These are phyloP conservation scores for Hypoxylon lienhwacheense DNA, from an alignment of 495 filamentous ascomycete species.

Conservation along the genomic window DNA sequence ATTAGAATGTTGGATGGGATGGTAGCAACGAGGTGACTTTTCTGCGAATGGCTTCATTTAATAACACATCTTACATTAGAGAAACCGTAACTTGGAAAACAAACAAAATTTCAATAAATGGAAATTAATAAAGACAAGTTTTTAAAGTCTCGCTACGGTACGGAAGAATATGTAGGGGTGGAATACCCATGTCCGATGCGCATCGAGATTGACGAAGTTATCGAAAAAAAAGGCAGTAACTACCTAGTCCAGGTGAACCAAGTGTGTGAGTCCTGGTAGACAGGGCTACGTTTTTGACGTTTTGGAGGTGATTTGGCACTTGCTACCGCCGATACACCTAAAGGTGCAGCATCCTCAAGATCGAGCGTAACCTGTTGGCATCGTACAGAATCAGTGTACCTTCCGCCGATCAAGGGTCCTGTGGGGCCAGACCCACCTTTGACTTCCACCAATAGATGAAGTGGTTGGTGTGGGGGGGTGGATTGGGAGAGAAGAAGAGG, in stretches of 20 bases:
- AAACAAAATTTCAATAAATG: not conserved
- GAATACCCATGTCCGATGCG: not conserved
- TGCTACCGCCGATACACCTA: constrained; percentile 1
- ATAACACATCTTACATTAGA: no score
- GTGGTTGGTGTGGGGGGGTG: no score
- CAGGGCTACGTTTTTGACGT: not conserved
- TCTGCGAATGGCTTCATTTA: constrained; percentile 4
- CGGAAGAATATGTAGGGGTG: not conserved
- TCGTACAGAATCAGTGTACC: constrained; percentile 4
- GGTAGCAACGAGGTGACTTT: no score
- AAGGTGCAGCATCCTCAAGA: constrained; percentile 2
- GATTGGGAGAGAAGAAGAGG: no score
- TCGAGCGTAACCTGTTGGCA: constrained; percentile 8
- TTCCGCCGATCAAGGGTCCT: constrained; percentile 7
- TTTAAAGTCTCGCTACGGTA: not conserved
- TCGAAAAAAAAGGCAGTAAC: not conserved
- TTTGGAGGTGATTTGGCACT: constrained; percentile 1
- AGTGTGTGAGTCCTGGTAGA: not conserved
- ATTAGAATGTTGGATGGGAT: no score
- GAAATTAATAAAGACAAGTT: not conserved
- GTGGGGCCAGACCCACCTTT: not conserved
- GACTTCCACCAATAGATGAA: no score
- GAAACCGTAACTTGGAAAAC: not conserved
- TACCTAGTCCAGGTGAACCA: not conserved
- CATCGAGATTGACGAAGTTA: not conserved